Evolutionary conservation across 1,139 yeast genomes (phyloP), one percentile per base, ranked within the genome.

Genomic region (Williopsis jadinii): DNA sequence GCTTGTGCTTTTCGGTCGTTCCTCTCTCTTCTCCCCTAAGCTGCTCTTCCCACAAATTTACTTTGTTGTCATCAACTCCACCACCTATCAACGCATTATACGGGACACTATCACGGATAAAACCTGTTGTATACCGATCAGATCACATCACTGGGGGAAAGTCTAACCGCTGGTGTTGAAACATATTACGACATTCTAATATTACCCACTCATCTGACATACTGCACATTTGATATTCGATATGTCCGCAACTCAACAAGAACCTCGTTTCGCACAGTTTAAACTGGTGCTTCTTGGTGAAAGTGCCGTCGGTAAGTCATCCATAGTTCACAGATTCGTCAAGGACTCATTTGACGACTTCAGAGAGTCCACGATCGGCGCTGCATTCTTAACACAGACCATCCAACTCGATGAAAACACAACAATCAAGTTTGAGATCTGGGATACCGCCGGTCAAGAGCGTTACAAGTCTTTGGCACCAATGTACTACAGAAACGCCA

Each of bases 301-400:
- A 62, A 92, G 97, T 3, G 97, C 98, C 1, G 98, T 92, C 34
- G 98, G 98, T 41, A 92, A 92, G 61, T 75, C 77, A 8, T 88
- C 97, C 3, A 79, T 92, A 27, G 98, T 92, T 26, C 84, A 88
- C 55, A 72, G 98, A 53, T 94, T 92, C 60, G 97, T 92, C 19
- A 86, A 90, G 59, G 94, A 90, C 60, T 85, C 95, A 28, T 94
- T 92, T 61, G 96, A 90, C 56, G 96, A 88, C 58, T 77, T 84
- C 66, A 75, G 97, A 54, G 97, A 92, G 63, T 85, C 95, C 24
- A 92, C 97, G 8, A 92, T 92, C 47, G 97, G 97, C 12, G 98
- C 98, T 3, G 98, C 98, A 3, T 92, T 92, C 61, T 70, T 92
- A 45, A 90, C 98, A 12, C 97, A 92, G 60, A 81, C 95, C 8